Evolutionary conservation across 495 filamentous ascomycete species (phyloP), one percentile per base, ranked within the genome.

Genomic region (Thermothielavioides terrestris): DNA sequence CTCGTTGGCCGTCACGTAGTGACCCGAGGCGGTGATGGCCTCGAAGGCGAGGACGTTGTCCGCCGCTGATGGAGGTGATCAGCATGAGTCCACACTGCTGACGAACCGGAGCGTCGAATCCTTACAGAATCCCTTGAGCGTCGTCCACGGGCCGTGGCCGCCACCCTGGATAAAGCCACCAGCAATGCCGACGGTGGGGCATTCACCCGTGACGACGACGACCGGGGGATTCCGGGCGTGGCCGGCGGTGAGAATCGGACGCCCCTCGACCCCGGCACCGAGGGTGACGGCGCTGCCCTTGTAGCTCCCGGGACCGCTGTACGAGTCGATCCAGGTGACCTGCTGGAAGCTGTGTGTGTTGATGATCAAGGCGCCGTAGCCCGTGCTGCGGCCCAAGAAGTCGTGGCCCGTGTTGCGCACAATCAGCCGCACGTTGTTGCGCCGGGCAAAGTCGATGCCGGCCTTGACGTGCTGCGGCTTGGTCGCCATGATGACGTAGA

Each of bases 341-440:
- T 68, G 57, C 53, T 82, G 75, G 51, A 85, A 69, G 43, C 71
- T 62, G 54, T 83, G 79, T 14, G 79, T 85, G 73, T 81, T 83
- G 49, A 85, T 67, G 39, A 73, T 63, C 18, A 85, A 58, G 0
- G 78, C 64, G 25, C 78, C 77, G 30, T 68, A 72, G 49, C 79
- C 80, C 10, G 68, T 70, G 6, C 71, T 75, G 48, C 75, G 76
- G 44, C 79, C 78, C 26, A 68, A 63, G 59, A 74, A 67, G 49
- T 76, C 77, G 49, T 81, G 77, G 10, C 81, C 81, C 0, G 80
- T 83, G 52, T 82, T 83, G 20, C 78, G 71, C 20, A 85, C 64
- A 22, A 83, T 68, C 6, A 84, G 58, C 20, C 80, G 74, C 43
- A 85, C 70, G 51, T 79, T 79, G 42, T 77, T 68, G 26, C 68